Base-by-base conservation (phyloP, 2,329 filamentous ascomycete species). In the Verticillium isaacii region DNA sequence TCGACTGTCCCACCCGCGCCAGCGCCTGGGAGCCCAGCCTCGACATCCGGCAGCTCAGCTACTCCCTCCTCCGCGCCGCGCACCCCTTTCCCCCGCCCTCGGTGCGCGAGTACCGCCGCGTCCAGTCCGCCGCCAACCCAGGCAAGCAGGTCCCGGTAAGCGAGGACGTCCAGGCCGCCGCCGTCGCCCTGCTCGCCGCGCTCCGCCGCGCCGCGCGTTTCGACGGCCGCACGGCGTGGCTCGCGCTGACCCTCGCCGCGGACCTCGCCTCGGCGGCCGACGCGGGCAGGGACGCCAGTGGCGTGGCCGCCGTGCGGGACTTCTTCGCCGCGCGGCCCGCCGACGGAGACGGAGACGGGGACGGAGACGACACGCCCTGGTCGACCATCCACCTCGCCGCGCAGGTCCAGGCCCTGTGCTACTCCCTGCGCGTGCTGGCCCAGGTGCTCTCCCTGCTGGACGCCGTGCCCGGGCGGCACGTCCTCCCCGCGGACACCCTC, bases 301-400 rank as follows among this genome's bases (percentile, higher is more conserved):
- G 25, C 14, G 14, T 58, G 23, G 3, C 39, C 5, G 45, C 37
- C 15, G 39, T 58, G 14, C 29, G 17, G 25, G 25, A 32, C 4
- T 58, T 50, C 25, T 32, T 50, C 25, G 8, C 55, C 8, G 19
- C 19, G 45, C n/a, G 5, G n/a, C 6, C 45, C 7, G 14, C 2
- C 8, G 14, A 36, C 9, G 45, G 23, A 2, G 45, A 23, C 8
- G 45, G 23, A 23, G 23, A 23, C 23, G 14, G 6, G 1, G 14
- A 36, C 9, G 45, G 23, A 2, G 45, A 23, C 8, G 45, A 50
- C 7, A 50, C 45, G 45, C 8, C n/a, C 5, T 91, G 88, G 89
- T 76, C 82, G 11, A 75, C 82, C 19, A 73, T 89, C 54, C 89
- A 92, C 67, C 77, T 89, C 57, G 71, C 80, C 9, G 86, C 87